phyloP scores from a whole-genome alignment of 257 asterid species.

The Salvia splendens region DNA sequence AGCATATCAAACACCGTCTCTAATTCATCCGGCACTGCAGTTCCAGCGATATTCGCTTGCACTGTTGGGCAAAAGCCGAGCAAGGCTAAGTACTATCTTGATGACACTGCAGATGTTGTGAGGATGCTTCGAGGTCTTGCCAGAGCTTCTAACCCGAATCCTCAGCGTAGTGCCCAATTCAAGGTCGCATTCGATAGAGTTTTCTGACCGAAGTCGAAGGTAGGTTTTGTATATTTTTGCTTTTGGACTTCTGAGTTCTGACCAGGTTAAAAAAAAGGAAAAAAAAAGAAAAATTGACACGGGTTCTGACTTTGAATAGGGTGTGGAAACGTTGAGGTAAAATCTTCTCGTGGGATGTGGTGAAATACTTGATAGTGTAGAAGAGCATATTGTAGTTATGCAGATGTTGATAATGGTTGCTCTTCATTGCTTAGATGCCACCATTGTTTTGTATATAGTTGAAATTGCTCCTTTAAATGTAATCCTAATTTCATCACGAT shows the following conservation, averaged over 20 bases:
- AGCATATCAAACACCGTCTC: slow-evolving; percentile 59
- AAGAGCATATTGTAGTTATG: slow-evolving; percentile 34
- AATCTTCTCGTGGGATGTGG: not conserved
- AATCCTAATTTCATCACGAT: slow-evolving; percentile 31
- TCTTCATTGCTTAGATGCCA: slow-evolving; percentile 37
- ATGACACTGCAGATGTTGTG: slow-evolving; percentile 73
- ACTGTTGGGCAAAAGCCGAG: slow-evolving; percentile 96
- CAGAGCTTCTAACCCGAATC: slow-evolving; percentile 61
- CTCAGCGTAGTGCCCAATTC: slow-evolving; percentile 47
- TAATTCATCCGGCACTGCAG: slow-evolving; percentile 42
- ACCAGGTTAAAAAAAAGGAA: slow-evolving; percentile 10
- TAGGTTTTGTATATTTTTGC: slow-evolving; percentile 33
- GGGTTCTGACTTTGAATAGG: slow-evolving; percentile 39
- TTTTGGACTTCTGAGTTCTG: slow-evolving; percentile 32
- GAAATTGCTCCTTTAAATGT: slow-evolving; percentile 34
- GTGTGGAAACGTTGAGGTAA: too few species aligned
- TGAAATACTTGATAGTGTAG: slow-evolving; percentile 28
- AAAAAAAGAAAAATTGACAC: slow-evolving; percentile 17
- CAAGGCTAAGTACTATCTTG: slow-evolving; percentile 89
- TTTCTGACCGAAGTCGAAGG: slow-evolving; percentile 32
- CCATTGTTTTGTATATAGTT: slow-evolving; percentile 60
- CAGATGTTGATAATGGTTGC: slow-evolving; percentile 39
- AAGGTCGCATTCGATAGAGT: slow-evolving; percentile 58
- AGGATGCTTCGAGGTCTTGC: slow-evolving; percentile 71
- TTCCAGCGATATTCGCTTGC: slow-evolving; percentile 82